phyloP scores from a whole-genome alignment of 495 filamentous ascomycete genomes.

The Neurospora sp. region DNA sequence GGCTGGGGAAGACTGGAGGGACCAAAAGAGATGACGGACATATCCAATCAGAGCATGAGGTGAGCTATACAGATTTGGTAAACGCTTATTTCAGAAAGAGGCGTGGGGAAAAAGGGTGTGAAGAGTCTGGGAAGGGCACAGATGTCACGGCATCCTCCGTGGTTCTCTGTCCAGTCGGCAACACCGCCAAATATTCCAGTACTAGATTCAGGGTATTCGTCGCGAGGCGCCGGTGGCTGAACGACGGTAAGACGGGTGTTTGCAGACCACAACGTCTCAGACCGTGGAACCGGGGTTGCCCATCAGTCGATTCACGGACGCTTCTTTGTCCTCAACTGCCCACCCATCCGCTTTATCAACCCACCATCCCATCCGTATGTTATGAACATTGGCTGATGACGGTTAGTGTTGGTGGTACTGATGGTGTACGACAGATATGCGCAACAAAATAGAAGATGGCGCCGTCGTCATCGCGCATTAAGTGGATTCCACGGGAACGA shows the following conservation, averaged over 20 bases:
- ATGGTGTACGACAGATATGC: not conserved
- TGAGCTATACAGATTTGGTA: constrained; percentile 26
- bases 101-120: constrained; percentile 11
- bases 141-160: constrained; percentile 7
- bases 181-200: not conserved
- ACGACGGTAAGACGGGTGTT: not conserved
- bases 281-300: not conserved
- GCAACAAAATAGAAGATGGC: not conserved
- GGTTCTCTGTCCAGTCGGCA: not conserved
- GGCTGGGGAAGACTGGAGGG: not conserved
- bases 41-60: constrained; percentile 14
- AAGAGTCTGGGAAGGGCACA: not conserved
- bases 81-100: constrained; percentile 2
- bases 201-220: not conserved
- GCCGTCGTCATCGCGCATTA: not conserved
- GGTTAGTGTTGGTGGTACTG: not conserved
- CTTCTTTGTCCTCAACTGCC: not conserved
- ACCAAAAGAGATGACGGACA: not conserved
- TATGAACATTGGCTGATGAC: not conserved
- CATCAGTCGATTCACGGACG: not conserved
- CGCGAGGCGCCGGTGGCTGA: not conserved
- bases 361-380: not conserved
- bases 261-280: not conserved
- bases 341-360: not conserved
- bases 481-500: not conserved